These are phyloP conservation scores for Hanseniaspora sp. DNA, from an alignment of 1,139 yeast species.

Conservation along the genomic window DNA sequence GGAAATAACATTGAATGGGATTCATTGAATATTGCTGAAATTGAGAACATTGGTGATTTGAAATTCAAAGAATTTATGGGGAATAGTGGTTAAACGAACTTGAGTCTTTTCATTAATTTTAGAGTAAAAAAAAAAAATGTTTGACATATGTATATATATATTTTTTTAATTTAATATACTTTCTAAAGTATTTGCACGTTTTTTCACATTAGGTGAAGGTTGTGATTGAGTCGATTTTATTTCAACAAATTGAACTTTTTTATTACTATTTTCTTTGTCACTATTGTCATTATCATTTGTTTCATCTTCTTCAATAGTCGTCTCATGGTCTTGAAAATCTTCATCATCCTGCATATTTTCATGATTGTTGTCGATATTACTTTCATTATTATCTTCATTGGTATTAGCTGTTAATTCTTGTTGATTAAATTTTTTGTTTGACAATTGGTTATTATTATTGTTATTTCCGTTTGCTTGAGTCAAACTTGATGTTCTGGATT, in stretches of 20 bases:
- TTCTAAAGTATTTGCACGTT: constrained; percentile 2
- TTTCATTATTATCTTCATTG: background rate
- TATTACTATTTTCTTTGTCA: background rate
- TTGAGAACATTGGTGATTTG: constrained; percentile 24
- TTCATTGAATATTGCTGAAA: constrained; percentile 24
- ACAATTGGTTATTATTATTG: background rate
- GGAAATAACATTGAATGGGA: constrained; percentile 25
- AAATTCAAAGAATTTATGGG: constrained; percentile 5
- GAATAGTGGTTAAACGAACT: background rate
- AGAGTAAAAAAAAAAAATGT: background rate
- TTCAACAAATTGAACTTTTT: constrained; percentile 8
- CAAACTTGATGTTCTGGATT: background rate
- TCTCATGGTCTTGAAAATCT: constrained; percentile 1
- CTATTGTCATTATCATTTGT: background rate
- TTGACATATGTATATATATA: constrained; percentile 9
- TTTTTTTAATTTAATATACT: constrained; percentile 9
- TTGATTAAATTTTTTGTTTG: background rate
- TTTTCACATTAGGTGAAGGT: background rate
- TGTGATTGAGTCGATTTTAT: background rate
- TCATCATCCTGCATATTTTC: background rate
- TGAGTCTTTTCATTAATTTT: too few relatives aligned
- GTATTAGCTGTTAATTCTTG: background rate
- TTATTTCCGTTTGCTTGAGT: background rate
- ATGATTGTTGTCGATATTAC: background rate
- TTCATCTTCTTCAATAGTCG: constrained; percentile 12